Conservation (phyloP, 345 rosid genomes). For the Turnera subulata region DNA sequence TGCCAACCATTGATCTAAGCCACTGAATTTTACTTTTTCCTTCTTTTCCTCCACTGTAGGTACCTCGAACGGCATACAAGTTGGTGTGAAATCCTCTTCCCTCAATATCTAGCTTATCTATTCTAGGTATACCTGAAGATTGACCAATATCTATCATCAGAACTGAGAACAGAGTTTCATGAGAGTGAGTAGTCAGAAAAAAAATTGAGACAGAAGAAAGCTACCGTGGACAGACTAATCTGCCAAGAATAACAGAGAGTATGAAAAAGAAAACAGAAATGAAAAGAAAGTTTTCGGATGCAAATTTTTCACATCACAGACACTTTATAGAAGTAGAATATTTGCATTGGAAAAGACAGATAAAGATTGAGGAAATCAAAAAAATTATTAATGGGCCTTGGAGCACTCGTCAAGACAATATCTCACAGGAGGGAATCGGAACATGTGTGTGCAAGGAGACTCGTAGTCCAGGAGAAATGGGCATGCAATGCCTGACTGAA, state of each 20-base stretch:
- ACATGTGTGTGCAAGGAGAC: too few species aligned
- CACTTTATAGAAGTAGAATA: too few species aligned
- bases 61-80: constrained; percentile 75
- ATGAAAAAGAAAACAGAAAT: not conserved
- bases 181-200: not conserved
- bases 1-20: constrained; percentile 96
- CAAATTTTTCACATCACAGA: too few species aligned
- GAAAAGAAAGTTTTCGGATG: not conserved
- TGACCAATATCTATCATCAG: not conserved
- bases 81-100: constrained; percentile 94
- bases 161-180: not conserved
- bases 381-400: too few species aligned
- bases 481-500: too few species aligned
- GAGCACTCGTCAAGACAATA: too few species aligned
- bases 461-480: too few species aligned
- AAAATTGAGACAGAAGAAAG: constrained; percentile 1
- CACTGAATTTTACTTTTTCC: constrained; percentile 95
- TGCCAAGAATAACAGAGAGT: not conserved
- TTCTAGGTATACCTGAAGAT: constrained; percentile 68
- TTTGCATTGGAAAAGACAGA: too few species aligned
- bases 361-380: too few species aligned
- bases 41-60: constrained; percentile 93
- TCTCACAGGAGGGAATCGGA: too few species aligned
- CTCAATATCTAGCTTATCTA: constrained; percentile 90
- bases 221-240: not conserved